A percentile compares a stretch with the other conserved stretches of the same genome.
These are phyloP conservation scores for Rhodotorula sp. DNA, from an alignment of 1,284 basidiomycete species.

Conservation along the genomic window DNA sequence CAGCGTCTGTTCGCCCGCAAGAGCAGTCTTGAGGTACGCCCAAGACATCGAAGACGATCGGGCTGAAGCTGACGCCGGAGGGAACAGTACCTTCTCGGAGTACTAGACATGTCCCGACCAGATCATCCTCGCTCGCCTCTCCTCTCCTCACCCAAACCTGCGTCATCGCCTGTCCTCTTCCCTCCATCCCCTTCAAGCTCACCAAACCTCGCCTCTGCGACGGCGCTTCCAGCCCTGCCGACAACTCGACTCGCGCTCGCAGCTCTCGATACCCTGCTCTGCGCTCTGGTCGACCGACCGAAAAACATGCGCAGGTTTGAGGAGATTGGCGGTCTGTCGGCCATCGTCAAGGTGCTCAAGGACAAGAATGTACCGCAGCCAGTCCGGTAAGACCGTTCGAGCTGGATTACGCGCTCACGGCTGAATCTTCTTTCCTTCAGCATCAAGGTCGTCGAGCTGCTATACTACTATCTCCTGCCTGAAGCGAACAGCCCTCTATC, in stretches of 20 bases:
- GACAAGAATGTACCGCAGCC: constrained; percentile 74
- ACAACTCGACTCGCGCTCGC: constrained; percentile 57
- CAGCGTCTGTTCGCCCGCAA: constrained; percentile 69
- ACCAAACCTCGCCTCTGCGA: constrained; percentile 25
- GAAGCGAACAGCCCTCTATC: constrained; percentile 48
- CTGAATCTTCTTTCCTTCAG: constrained; percentile 52
- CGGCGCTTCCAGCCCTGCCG: background rate
- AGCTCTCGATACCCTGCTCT: constrained; percentile 75
- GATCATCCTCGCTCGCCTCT: constrained; percentile 53
- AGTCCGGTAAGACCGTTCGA: constrained; percentile 60
- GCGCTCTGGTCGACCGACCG: constrained; percentile 77
- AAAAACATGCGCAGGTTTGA: constrained; percentile 72
- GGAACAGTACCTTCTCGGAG: constrained; percentile 42
- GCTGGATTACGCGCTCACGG: constrained; percentile 41
- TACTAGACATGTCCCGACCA: constrained; percentile 47
- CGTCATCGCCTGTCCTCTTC: constrained; percentile 50
- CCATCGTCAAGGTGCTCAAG: constrained; percentile 77
- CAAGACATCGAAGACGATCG: background rate
- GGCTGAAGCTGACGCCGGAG: constrained; percentile 19
- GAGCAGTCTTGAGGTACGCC: constrained; percentile 68
- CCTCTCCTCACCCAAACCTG: constrained; percentile 65
- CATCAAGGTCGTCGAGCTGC: constrained; percentile 88
- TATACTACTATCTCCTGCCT: constrained; percentile 87
- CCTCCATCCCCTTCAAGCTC: constrained; percentile 34
- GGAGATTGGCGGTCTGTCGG: constrained; percentile 68